These are phyloP conservation scores for Prunus dulcis DNA, from an alignment of 306 rosid genomes.

Conservation along the genomic window DNA sequence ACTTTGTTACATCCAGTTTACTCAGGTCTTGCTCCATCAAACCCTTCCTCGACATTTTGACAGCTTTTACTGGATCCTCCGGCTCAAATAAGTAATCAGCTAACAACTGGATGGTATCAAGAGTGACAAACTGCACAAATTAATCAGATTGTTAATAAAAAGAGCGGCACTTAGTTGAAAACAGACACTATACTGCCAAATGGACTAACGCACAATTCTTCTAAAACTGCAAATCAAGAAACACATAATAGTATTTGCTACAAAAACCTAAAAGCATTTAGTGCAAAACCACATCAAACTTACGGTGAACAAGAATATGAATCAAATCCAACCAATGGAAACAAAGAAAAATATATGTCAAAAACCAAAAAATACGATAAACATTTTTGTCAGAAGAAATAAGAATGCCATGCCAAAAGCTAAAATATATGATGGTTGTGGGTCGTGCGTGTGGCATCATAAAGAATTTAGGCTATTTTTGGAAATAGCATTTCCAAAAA, in stretches of 20 bases:
- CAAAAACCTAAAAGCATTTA: not conserved
- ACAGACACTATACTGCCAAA: not conserved
- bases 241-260: not conserved
- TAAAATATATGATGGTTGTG: too few relatives aligned
- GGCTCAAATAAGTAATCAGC: not conserved
- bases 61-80: constrained; percentile 7
- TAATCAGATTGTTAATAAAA: not conserved
- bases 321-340: not conserved
- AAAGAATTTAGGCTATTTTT: too few relatives aligned
- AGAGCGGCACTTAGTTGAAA: not conserved
- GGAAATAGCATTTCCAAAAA: not conserved
- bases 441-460: too few relatives aligned
- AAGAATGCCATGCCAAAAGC: not conserved
- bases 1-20: constrained; percentile 80
- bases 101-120: not conserved
- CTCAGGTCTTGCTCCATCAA: constrained; percentile 93
- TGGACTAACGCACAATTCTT: not conserved
- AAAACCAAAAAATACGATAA: not conserved
- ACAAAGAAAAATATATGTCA: not conserved
- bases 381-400: not conserved
- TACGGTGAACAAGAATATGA: not conserved
- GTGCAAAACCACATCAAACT: not conserved
- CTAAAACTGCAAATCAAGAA: not conserved
- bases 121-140: constrained; percentile 4
- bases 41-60: constrained; percentile 80